phyloP scores from a whole-genome alignment of 2,329 filamentous ascomycete species.

The Aciculosporium take region DNA sequence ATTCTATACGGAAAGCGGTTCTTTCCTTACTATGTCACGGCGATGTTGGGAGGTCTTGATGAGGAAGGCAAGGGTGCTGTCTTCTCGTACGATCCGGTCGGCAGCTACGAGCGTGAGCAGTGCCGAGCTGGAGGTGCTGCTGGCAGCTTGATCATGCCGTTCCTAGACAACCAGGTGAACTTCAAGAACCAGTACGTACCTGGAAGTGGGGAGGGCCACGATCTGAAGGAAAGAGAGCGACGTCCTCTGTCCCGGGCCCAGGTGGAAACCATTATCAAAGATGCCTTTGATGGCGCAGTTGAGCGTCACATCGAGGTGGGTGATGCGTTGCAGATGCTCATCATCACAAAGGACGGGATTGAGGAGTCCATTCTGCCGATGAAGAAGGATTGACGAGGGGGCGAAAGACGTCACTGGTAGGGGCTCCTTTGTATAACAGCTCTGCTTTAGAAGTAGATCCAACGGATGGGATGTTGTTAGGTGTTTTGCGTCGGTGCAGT shows the following conservation, averaged over 20 bases:
- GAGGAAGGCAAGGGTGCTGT: conserved; percentile 88
- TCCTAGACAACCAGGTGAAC: conserved; percentile 98
- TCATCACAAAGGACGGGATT: conserved; percentile 78
- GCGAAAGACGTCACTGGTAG: no score
- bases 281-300: conserved; percentile 95
- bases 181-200: conserved; percentile 98
- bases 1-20: conserved; percentile 96
- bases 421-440: conserved; percentile 3
- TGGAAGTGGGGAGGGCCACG: conserved; percentile 70
- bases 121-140: conserved; percentile 88
- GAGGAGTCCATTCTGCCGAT: conserved; percentile 70
- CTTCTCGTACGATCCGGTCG: conserved; percentile 96
- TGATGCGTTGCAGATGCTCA: conserved; percentile 88
- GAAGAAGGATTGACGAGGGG: conserved; percentile 75
- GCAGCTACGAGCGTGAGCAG: conserved; percentile 93
- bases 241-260: conserved; percentile 56
- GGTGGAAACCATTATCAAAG: conserved; percentile 80
- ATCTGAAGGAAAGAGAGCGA: conserved; percentile 55
- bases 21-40: conserved; percentile 96
- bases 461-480: conserved; percentile 1
- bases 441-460: conserved; percentile 2
- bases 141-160: conserved; percentile 93
- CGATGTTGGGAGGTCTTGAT: conserved; percentile 85
- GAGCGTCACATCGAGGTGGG: conserved; percentile 99
- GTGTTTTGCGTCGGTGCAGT: no score